phyloP scores from a whole-genome alignment of 164 flowering plant species.

The Magnolia changhungtana region DNA sequence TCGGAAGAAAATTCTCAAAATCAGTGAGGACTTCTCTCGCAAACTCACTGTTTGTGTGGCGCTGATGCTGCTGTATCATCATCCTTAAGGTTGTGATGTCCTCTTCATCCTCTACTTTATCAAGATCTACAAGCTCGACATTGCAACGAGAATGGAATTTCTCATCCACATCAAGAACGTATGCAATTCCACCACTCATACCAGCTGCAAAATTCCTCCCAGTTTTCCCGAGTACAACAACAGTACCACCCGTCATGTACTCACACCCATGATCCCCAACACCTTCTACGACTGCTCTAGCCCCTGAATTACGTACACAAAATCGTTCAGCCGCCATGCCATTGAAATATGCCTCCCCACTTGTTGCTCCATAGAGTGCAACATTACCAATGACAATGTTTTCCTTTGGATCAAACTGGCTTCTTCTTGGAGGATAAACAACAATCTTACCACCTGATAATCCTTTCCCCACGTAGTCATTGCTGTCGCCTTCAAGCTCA shows the following conservation, averaged over 20 bases:
- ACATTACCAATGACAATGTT: slow-evolving; percentile 98
- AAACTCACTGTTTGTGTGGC: slow-evolving; percentile 78
- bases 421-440: slow-evolving; percentile 87
- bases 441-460: slow-evolving; percentile 95
- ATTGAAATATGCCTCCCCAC: slow-evolving; percentile 95
- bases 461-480: slow-evolving; percentile 99
- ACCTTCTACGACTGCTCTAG: slow-evolving; percentile 94
- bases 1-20: slow-evolving; percentile 73
- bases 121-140: slow-evolving; percentile 94
- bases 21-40: slow-evolving; percentile 79
- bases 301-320: slow-evolving; percentile 98
- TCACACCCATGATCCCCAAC: slow-evolving; percentile 99
- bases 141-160: slow-evolving; percentile 78
- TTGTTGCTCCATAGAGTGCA: slow-evolving; percentile 92
- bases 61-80: slow-evolving; percentile 98
- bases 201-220: slow-evolving; percentile 99
- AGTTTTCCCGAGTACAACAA: slow-evolving; percentile 90
- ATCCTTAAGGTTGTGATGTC: slow-evolving; percentile 76
- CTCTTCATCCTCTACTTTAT: slow-evolving; percentile 89
- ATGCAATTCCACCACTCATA: slow-evolving; percentile 99
- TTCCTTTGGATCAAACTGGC: slow-evolving; percentile 91
- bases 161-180: slow-evolving; percentile 83
- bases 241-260: slow-evolving; percentile 99
- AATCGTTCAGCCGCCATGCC: slow-evolving; percentile 99
- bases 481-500: slow-evolving; percentile 99